These are phyloP conservation scores for Tetracladium setigerum DNA, from an alignment of 495 filamentous ascomycete species.

Conservation along the genomic window DNA sequence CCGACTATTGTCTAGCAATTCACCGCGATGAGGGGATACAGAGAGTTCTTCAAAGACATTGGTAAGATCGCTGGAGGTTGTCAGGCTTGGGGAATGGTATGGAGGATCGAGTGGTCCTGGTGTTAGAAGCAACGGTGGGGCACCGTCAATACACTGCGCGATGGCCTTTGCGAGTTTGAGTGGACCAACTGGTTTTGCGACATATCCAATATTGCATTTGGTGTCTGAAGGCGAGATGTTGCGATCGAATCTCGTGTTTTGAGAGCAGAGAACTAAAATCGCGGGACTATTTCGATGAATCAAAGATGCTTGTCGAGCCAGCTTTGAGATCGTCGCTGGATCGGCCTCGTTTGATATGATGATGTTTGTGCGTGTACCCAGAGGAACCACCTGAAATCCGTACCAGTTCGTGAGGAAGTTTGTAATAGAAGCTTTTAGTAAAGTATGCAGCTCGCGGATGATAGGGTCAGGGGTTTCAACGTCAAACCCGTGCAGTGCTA, in stretches of 20 bases:
- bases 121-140: background rate
- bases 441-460: slow-evolving; percentile 1
- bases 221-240: background rate
- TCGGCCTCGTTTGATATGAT: slow-evolving; percentile 15
- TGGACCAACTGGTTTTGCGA: slow-evolving; percentile 20
- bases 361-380: slow-evolving; percentile 8
- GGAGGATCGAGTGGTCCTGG: background rate
- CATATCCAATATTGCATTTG: slow-evolving; percentile 12
- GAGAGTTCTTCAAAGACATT: slow-evolving; percentile 19
- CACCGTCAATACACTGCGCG: slow-evolving; percentile 11
- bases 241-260: slow-evolving; percentile 14
- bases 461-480: slow-evolving; percentile 9
- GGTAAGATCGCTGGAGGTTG: slow-evolving; percentile 13
- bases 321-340: slow-evolving; percentile 1
- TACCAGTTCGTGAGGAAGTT: slow-evolving; percentile 21
- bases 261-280: slow-evolving; percentile 18
- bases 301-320: background rate
- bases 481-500: slow-evolving; percentile 18
- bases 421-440: slow-evolving; percentile 12
- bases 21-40: slow-evolving; percentile 10
- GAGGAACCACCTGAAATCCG: slow-evolving; percentile 12
- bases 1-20: slow-evolving; percentile 19
- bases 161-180: slow-evolving; percentile 20
- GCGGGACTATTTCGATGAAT: slow-evolving; percentile 4
- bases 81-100: background rate